A percentile compares a stretch with the other conserved stretches of the same genome.
Conservation (phyloP, 2,329 filamentous ascomycete genomes). For the Aspergillus nomiae region DNA sequence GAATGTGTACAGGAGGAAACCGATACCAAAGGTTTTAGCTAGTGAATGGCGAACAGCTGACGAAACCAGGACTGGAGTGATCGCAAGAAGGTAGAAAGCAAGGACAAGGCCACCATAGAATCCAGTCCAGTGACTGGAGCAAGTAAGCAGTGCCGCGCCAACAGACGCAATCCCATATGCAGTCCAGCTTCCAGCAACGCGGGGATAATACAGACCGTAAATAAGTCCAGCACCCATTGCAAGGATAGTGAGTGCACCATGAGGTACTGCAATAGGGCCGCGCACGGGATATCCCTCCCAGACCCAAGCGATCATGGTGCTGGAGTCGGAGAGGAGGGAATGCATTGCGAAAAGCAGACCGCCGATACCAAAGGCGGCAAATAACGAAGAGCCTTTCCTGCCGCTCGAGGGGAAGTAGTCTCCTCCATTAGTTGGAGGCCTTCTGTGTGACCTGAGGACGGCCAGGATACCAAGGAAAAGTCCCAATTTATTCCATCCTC, state of each 20-base stretch:
- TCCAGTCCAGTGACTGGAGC: slow-evolving; percentile 79
- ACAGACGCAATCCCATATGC: slow-evolving; percentile 75
- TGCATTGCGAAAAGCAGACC: slow-evolving; percentile 88
- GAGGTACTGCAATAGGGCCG: slow-evolving; percentile 84
- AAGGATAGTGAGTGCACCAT: slow-evolving; percentile 82
- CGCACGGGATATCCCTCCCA: slow-evolving; percentile 95
- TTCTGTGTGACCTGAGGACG: slow-evolving; percentile 73
- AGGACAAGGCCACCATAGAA: slow-evolving; percentile 80
- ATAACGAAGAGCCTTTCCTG: slow-evolving; percentile 66
- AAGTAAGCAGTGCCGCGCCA: slow-evolving; percentile 77
- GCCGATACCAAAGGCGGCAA: slow-evolving; percentile 76
- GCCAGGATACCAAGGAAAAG: slow-evolving; percentile 75
- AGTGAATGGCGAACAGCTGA: slow-evolving; percentile 77
- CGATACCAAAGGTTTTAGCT: slow-evolving; percentile 79
- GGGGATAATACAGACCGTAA: slow-evolving; percentile 72
- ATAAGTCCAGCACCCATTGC: slow-evolving; percentile 83
- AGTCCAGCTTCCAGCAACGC: slow-evolving; percentile 74
- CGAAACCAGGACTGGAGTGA: slow-evolving; percentile 72
- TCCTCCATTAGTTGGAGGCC: slow-evolving; percentile 54
- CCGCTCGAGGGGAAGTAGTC: slow-evolving; percentile 54
- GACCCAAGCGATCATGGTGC: slow-evolving; percentile 98
- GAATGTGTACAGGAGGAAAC: slow-evolving; percentile 89
- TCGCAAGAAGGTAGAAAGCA: slow-evolving; percentile 78
- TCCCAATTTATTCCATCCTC: slow-evolving; percentile 87
- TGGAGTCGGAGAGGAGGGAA: slow-evolving; percentile 91